Conservation (phyloP, 768 basidiomycete genomes). For the Gloeopeniophorella convolvens region DNA sequence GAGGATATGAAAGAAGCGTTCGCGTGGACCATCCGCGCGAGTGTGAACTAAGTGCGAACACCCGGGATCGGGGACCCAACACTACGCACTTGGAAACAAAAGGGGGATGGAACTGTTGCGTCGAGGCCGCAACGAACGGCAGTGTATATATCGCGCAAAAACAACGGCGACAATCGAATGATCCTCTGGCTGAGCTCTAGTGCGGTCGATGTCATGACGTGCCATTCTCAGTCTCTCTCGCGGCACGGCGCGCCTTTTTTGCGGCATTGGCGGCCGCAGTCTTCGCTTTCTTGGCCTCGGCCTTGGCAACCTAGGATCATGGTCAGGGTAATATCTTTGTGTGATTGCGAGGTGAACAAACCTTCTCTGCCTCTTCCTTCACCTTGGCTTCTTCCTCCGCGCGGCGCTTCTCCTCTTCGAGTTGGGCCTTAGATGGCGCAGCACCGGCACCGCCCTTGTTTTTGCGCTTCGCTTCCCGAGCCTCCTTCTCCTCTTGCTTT, state of each 20-base stretch:
- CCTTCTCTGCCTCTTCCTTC: conserved; percentile 85
- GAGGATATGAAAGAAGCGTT: too few species aligned
- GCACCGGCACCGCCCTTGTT: conserved; percentile 38
- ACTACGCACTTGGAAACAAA: too few species aligned
- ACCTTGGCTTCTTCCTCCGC: conserved; percentile 66
- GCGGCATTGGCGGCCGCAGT: conserved; percentile 83
- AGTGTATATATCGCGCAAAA: too few species aligned
- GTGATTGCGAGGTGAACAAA: conserved; percentile 23
- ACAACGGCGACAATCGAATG: too few species aligned
- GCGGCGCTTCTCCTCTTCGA: conserved; percentile 53
- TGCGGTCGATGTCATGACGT: too few species aligned
- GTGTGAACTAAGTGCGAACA: too few species aligned
- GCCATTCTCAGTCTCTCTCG: conserved; percentile 44
- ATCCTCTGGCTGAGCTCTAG: too few species aligned
- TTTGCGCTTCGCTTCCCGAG: conserved; percentile 87
- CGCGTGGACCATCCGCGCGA: too few species aligned
- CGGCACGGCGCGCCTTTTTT: conserved; percentile 77
- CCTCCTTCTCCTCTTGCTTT: conserved; percentile 94
- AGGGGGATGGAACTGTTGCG: too few species aligned
- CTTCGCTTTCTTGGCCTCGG: conserved; percentile 79
- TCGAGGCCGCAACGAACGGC: too few species aligned
- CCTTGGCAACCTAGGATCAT: conserved; percentile 42
- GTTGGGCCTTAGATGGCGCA: conserved; percentile 43
- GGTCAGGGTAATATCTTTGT: neutral
- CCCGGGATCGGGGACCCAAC: too few species aligned